These are phyloP conservation scores for Mycena albidolilacea DNA, from an alignment of 768 basidiomycete genomes.

Conservation along the genomic window DNA sequence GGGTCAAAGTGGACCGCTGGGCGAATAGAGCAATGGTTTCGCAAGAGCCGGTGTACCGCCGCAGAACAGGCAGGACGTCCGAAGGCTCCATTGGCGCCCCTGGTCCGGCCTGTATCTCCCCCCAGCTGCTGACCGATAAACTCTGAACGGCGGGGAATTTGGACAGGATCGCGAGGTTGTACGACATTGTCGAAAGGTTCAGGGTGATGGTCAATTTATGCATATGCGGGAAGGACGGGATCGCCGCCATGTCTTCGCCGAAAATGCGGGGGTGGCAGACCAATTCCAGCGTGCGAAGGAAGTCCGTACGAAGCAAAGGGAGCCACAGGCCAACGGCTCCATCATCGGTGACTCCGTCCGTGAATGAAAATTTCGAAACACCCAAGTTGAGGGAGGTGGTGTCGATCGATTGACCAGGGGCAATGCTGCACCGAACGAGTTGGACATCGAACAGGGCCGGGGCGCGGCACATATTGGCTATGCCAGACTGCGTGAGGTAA, in stretches of 20 bases:
- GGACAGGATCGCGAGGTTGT: neutral
- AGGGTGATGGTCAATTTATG: neutral
- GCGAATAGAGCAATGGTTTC: neutral
- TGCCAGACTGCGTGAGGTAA: neutral
- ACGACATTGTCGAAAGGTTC: neutral
- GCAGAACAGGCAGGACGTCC: neutral
- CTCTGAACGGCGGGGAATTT: neutral
- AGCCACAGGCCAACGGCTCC: neutral
- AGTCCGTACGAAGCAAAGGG: neutral
- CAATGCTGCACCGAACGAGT: neutral
- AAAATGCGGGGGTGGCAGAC: neutral
- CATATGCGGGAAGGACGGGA: neutral
- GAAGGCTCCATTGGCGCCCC: neutral
- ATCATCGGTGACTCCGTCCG: too few species aligned
- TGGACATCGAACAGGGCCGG: neutral
- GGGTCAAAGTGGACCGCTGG: neutral
- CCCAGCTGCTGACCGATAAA: neutral
- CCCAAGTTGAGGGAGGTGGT: neutral
- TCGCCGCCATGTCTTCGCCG: neutral
- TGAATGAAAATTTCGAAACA: neutral
- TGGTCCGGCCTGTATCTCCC: neutral
- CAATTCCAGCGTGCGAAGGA: neutral
- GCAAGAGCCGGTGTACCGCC: neutral
- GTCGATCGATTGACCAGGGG: neutral
- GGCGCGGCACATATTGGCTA: slow-evolving; percentile 5